Percentiles rank a stretch among this genome's conserved stretches.
phyloP scores from a whole-genome alignment of 768 basidiomycete genomes.

The Hirschioporus abietinus region DNA sequence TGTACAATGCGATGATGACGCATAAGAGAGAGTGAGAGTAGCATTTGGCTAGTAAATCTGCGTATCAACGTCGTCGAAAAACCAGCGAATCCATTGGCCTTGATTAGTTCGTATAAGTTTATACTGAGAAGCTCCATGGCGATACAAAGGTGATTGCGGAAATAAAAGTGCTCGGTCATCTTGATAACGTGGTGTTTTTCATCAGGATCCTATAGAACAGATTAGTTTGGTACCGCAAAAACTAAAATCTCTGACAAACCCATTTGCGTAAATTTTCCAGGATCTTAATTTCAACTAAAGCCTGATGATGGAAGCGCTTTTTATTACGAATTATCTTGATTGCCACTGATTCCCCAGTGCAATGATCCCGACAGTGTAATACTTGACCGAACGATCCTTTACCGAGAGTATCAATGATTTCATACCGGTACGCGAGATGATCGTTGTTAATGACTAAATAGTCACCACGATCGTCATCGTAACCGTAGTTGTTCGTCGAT shows the following conservation, averaged over 20 bases:
- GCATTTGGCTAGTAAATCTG: slow-evolving; percentile 94
- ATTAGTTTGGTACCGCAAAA: background rate
- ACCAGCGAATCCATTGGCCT: slow-evolving; percentile 98
- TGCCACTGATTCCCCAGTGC: slow-evolving; percentile 92
- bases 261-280: slow-evolving; percentile 95
- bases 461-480: slow-evolving; percentile 97
- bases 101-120: slow-evolving; percentile 98
- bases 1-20: slow-evolving; percentile 97
- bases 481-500: slow-evolving; percentile 84
- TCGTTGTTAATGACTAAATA: slow-evolving; percentile 87
- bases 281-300: slow-evolving; percentile 98
- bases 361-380: slow-evolving; percentile 90
- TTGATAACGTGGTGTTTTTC: slow-evolving; percentile 97
- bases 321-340: slow-evolving; percentile 99
- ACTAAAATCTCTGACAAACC: slow-evolving; percentile 44
- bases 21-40: slow-evolving; percentile 87
- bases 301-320: slow-evolving; percentile 98
- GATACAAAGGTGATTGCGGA: slow-evolving; percentile 95
- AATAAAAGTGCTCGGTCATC: slow-evolving; percentile 98
- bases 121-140: slow-evolving; percentile 98
- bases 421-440: slow-evolving; percentile 96
- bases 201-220: slow-evolving; percentile 77
- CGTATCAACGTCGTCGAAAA: slow-evolving; percentile 94
- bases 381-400: slow-evolving; percentile 99
- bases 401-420: slow-evolving; percentile 85